Evolutionary conservation across 2,329 filamentous ascomycete genomes (phyloP), one percentile per base, ranked within the genome.

Genomic region (Fusarium sp.): DNA sequence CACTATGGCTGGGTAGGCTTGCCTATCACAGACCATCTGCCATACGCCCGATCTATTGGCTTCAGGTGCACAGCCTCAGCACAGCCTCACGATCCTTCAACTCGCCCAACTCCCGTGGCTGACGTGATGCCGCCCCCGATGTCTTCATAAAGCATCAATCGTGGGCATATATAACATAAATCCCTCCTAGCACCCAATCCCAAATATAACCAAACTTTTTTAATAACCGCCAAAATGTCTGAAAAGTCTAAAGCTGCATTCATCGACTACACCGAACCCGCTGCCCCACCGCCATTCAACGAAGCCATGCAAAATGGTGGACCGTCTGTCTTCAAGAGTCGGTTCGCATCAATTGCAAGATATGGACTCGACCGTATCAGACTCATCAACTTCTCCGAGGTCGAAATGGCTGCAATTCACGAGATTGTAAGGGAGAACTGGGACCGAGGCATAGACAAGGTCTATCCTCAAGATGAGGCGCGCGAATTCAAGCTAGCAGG

Each of bases 401-500:
- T 3, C 0, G 67, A 70, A 7, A 44, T 68, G 2, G 33, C 48
- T 11, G 33, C 31, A 3, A 13, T 70, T 3, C 48, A 68, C 2
- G 44, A 68, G 8, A 31, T 35, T 1, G 26, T 70, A 2, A 60
- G 48, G 5, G n/a, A 26, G 2, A 41, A 37, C 8, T 70, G 67
- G 67, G 12, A 29, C 1, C 38, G 29, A 2, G 63, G 68, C 1
- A 65, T 70, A 10, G 42, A 31, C 7, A 59, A 55, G 9, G 53
- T 68, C 6, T 50, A 52, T 3, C 44, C 41, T 1, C 50, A 38
- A 7, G 38, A 50, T 4, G 12, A 42, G 8, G 68, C 68, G 0
- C 31, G 43, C 6, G 68, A 70, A 21, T 54, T 70, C 13, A 70
- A 70, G n/a, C 4, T 70, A 4, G 18, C 31, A 11, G 68, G 67